phyloP scores from a whole-genome alignment of 73 alveolate genomes.

The Paraurostyla sp. region DNA sequence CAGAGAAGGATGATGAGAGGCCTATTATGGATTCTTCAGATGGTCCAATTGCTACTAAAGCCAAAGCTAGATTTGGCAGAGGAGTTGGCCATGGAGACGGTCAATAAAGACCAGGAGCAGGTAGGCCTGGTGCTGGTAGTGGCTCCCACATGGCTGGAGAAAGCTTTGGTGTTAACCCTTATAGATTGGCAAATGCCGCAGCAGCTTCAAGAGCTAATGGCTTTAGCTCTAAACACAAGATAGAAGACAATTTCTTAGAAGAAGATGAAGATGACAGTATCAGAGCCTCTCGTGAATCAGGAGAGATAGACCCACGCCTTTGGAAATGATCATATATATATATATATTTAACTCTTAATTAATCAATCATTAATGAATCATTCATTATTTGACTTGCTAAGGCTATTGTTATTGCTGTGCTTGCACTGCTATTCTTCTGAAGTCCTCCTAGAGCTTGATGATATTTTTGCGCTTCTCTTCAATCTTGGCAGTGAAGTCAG shows the following conservation, averaged over 20 bases:
- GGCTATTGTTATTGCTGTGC: neutral
- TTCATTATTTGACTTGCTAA: neutral
- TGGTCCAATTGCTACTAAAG: conserved; percentile 16
- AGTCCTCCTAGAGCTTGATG: conserved; percentile 72
- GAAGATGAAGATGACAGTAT: conserved; percentile 55
- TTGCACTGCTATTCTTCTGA: conserved; percentile 27
- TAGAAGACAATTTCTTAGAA: conserved; percentile 47
- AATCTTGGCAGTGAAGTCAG: conserved; percentile 70
- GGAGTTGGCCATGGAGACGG: no score
- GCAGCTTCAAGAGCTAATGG: no score
- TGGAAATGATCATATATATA: neutral
- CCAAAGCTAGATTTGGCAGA: conserved; percentile 19
- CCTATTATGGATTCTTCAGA: conserved; percentile 24
- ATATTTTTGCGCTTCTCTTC: conserved; percentile 81
- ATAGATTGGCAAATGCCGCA: neutral
- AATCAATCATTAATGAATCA: neutral
- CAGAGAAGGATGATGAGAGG: conserved; percentile 41
- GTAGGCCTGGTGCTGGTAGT: neutral
- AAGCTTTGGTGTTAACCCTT: conserved; percentile 44
- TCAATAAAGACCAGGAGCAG: no score
- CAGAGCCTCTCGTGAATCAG: conserved; percentile 22
- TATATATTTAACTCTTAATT: neutral
- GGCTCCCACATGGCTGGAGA: conserved; percentile 20
- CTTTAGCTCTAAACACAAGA: neutral
- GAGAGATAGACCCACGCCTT: conserved; percentile 11